Percentiles rank a stretch among this genome's conserved stretches.
phyloP scores from a whole-genome alignment of 2,329 filamentous ascomycete genomes.

The Falciphora oryzae region DNA sequence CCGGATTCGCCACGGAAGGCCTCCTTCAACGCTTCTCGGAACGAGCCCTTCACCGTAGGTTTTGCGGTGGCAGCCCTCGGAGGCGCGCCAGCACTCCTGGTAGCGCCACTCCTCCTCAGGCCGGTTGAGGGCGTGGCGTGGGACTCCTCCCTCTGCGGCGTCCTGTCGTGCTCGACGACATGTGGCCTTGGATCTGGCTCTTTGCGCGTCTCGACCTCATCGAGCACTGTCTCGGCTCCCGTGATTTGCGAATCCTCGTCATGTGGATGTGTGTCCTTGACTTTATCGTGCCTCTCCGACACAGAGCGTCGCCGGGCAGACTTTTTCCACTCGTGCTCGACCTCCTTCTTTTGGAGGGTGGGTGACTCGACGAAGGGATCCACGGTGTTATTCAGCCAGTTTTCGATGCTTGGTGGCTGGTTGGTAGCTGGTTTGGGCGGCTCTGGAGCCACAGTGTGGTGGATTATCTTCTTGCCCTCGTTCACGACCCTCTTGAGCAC shows the following conservation, averaged over 20 bases:
- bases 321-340: constrained; percentile 30
- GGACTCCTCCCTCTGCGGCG: constrained; percentile 24
- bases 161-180: constrained; percentile 19
- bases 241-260: constrained; percentile 13
- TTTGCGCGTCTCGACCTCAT: constrained; percentile 14
- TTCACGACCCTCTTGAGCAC: constrained; percentile 60
- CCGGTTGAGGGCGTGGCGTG: constrained; percentile 30
- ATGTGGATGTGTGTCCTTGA: constrained; percentile 16
- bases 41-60: constrained; percentile 36
- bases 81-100: constrained; percentile 43
- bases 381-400: constrained; percentile 57
- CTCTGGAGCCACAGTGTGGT: constrained; percentile 46
- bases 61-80: constrained; percentile 31
- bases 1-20: constrained; percentile 58
- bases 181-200: constrained; percentile 14
- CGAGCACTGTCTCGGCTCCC: constrained; percentile 1
- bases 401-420: constrained; percentile 59
- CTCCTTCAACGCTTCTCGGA: constrained; percentile 54
- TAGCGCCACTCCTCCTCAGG: constrained; percentile 52
- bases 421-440: constrained; percentile 45
- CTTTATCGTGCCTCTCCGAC: background rate
- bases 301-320: constrained; percentile 21
- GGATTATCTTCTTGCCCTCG: constrained; percentile 59
- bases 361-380: constrained; percentile 53
- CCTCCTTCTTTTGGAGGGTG: constrained; percentile 26